Percentiles rank a stretch among this genome's conserved stretches.
These are phyloP conservation scores for Coniochaeta sp. DNA, from an alignment of 2,329 filamentous ascomycete genomes.

Conservation along the genomic window DNA sequence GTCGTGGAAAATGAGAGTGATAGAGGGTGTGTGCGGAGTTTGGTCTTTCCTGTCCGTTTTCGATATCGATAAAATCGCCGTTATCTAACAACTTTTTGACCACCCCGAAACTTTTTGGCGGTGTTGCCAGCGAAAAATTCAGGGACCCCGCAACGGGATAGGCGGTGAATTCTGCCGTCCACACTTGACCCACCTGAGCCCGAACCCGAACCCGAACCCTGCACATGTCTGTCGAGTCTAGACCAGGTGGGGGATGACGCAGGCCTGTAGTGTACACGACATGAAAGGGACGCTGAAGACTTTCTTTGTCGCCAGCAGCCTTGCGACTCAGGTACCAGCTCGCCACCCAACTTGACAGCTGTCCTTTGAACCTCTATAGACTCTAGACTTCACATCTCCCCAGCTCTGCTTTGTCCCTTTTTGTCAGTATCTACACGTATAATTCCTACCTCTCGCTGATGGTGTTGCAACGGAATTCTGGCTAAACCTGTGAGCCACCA, in stretches of 20 bases:
- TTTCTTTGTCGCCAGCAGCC: neutral
- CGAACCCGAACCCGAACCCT: neutral
- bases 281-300: no score
- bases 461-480: neutral
- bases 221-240: neutral
- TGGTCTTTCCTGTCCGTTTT: neutral
- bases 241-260: neutral
- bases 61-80: neutral
- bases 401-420: neutral
- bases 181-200: no score
- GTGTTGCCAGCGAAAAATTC: conserved; percentile 1
- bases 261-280: no score
- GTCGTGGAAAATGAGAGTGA: neutral
- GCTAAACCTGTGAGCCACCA: neutral
- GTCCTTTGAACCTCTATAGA: neutral
- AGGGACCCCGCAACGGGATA: neutral
- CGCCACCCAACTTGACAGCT: conserved; percentile 1
- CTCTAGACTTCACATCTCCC: neutral
- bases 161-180: neutral
- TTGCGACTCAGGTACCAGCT: neutral
- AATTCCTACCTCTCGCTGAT: neutral
- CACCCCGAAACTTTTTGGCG: conserved; percentile 1
- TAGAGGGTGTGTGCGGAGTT: neutral
- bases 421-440: neutral
- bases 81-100: neutral